phyloP scores from a whole-genome alignment of 2,329 filamentous ascomycete genomes.

The Plenodomus lindquistii region DNA sequence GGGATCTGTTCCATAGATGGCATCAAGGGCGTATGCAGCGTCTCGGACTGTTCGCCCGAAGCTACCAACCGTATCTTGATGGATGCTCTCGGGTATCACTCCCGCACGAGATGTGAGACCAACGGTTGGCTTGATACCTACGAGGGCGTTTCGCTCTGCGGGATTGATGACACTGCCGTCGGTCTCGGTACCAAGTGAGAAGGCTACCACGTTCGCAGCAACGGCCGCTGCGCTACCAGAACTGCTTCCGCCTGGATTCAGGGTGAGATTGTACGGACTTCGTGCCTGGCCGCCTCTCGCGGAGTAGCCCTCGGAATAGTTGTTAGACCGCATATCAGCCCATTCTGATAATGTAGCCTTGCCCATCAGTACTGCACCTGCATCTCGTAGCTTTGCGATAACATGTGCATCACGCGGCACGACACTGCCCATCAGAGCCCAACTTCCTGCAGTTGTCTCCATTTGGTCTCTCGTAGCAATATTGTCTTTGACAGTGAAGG shows the following conservation, averaged over 20 bases:
- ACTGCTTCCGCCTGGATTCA: conserved; percentile 69
- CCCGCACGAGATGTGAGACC: conserved; percentile 66
- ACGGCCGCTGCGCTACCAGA: conserved; percentile 69
- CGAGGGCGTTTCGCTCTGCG: conserved; percentile 68
- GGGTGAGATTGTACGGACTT: conserved; percentile 67
- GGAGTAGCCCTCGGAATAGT: conserved; percentile 42
- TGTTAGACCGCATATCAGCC: conserved; percentile 54
- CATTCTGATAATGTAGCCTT: conserved; percentile 74
- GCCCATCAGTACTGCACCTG: conserved; percentile 69
- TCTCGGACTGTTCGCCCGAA: conserved; percentile 72
- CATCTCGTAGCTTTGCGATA: conserved; percentile 62
- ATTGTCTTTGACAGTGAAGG: conserved; percentile 72
- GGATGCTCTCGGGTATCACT: conserved; percentile 65
- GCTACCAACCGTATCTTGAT: conserved; percentile 71
- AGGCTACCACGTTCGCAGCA: conserved; percentile 63
- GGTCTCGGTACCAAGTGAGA: conserved; percentile 74
- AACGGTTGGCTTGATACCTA: conserved; percentile 77
- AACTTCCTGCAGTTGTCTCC: conserved; percentile 74
- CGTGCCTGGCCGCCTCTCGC: conserved; percentile 35
- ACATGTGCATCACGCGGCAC: conserved; percentile 71
- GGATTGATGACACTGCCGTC: conserved; percentile 71
- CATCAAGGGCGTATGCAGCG: conserved; percentile 67
- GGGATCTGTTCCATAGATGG: conserved; percentile 66
- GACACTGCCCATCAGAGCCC: conserved; percentile 66
- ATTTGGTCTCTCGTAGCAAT: conserved; percentile 65